Base-by-base conservation (phyloP, 495 filamentous ascomycete species). In the Barbatosphaeria neglecta region DNA sequence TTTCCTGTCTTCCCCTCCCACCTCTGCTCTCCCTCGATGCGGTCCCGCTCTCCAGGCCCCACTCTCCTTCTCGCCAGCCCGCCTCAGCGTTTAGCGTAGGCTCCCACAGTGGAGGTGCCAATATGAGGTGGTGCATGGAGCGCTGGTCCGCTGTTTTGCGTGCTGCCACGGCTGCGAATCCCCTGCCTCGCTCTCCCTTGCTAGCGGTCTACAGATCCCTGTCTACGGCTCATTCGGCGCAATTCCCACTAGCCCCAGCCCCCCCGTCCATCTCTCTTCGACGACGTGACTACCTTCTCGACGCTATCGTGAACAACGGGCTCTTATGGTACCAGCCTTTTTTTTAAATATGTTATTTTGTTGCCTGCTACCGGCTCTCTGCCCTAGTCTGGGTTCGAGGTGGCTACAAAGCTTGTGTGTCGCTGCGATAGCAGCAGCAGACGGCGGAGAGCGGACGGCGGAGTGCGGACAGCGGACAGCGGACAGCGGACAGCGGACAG, bases 201-300 rank as follows among this genome's bases (percentile, higher is more conserved):
- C 15, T 31, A 31, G 27, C 27, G 27, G 9, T 31, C 9, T n/a
- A n/a, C n/a, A n/a, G n/a, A 63, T 56, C 68, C 68, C 69, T 71
- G 69, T 64, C 69, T 71, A 60, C 64, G 68, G 67, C 65, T 64
- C 64, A 55, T 67, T 71, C 69, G 69, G 69, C 58, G 61, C 57
- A 59, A 49, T 65, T 68, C 59, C 69, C 67, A 50, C 54, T 45
- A 51, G 37, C 50, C 44, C 51, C 47, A 51, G 37, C 49, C 23
- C 20, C 46, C 47, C 22, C 37, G 16, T 43, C 16, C 31, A 28
- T 19, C 35, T 18, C 9, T 11, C 28, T 13, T 33, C 28, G 28
- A 33, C n/a, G 28, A 33, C 28, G 9, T 15, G 11, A 2, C 31
- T n/a, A n/a, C n/a, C n/a, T n/a, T n/a, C n/a, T 44, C 22, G 31